Conservation (phyloP, 345 rosid species). For the Lepidium didymum region DNA sequence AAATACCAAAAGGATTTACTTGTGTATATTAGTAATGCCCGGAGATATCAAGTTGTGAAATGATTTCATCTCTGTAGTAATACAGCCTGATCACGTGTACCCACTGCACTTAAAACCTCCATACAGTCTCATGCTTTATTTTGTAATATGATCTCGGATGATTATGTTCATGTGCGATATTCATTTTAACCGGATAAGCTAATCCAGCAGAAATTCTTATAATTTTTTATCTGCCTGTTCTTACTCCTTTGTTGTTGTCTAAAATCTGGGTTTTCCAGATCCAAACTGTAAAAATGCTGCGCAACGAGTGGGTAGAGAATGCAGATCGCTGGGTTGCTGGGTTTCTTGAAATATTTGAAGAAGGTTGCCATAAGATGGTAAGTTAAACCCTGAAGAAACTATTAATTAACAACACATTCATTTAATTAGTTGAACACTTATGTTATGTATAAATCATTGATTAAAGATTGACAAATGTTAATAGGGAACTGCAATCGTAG, state of each 20-base stretch:
- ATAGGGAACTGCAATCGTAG: constrained; percentile 86
- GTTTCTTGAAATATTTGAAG: constrained; percentile 96
- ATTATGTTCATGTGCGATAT: background rate
- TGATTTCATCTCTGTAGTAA: background rate
- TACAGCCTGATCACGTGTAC: background rate
- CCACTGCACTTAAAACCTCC: background rate
- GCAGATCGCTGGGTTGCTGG: constrained; percentile 99
- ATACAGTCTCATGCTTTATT: background rate
- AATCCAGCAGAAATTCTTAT: background rate
- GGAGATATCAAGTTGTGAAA: background rate
- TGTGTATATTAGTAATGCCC: background rate
- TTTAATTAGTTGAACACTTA: background rate
- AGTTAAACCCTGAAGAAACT: constrained; percentile 17
- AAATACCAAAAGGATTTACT: background rate
- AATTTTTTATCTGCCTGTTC: background rate
- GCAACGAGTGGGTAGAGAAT: constrained; percentile 94
- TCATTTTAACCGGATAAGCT: background rate
- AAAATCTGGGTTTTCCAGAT: constrained; percentile 33
- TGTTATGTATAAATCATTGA: background rate
- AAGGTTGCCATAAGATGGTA: constrained; percentile 98
- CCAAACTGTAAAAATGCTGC: constrained; percentile 79
- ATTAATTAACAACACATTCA: background rate
- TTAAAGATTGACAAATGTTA: background rate
- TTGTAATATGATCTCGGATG: background rate
- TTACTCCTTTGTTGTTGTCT: background rate